Evolutionary conservation across 2,329 filamentous ascomycete genomes (phyloP).

Genomic region (Fusarium cyanostomum): DNA sequence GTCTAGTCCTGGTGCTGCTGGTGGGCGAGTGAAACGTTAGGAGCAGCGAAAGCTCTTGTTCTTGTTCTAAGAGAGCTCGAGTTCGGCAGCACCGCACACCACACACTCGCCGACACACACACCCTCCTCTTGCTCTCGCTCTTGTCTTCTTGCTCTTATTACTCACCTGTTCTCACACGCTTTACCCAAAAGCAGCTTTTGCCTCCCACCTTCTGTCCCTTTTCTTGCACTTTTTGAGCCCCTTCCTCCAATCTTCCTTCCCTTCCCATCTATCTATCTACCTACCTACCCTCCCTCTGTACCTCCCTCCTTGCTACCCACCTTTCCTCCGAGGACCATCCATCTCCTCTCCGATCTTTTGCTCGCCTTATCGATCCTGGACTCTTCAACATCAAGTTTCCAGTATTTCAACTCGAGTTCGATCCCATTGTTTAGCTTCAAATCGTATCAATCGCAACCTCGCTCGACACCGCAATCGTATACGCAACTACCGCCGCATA

Average conservation of each 20-base stretch:
- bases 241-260: slow-evolving; percentile 10
- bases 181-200: slow-evolving; percentile 42
- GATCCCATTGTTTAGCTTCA: slow-evolving; percentile 12
- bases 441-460: slow-evolving; percentile 12
- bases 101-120: slow-evolving; percentile 35
- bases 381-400: slow-evolving; percentile 8
- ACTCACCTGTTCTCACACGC: slow-evolving; percentile 38
- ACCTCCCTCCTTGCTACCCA: slow-evolving; percentile 29
- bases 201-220: slow-evolving; percentile 43
- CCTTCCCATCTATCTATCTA: slow-evolving; percentile 22
- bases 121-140: slow-evolving; percentile 36
- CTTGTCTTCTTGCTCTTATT: slow-evolving; percentile 37
- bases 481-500: slow-evolving; percentile 33
- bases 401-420: slow-evolving; percentile 1
- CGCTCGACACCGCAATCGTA: slow-evolving; percentile 36
- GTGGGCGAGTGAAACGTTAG: slow-evolving; percentile 18
- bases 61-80: slow-evolving; percentile 29
- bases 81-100: slow-evolving; percentile 39
- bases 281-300: slow-evolving; percentile 22
- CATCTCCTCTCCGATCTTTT: slow-evolving; percentile 18
- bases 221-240: slow-evolving; percentile 33
- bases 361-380: slow-evolving; percentile 16
- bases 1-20: slow-evolving; percentile 15
- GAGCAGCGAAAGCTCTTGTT: slow-evolving; percentile 23
- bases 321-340: slow-evolving; percentile 17